Evolutionary conservation across 495 filamentous ascomycete genomes (phyloP), one percentile per base, ranked within the genome.

Genomic region (Xylaria scruposa): DNA sequence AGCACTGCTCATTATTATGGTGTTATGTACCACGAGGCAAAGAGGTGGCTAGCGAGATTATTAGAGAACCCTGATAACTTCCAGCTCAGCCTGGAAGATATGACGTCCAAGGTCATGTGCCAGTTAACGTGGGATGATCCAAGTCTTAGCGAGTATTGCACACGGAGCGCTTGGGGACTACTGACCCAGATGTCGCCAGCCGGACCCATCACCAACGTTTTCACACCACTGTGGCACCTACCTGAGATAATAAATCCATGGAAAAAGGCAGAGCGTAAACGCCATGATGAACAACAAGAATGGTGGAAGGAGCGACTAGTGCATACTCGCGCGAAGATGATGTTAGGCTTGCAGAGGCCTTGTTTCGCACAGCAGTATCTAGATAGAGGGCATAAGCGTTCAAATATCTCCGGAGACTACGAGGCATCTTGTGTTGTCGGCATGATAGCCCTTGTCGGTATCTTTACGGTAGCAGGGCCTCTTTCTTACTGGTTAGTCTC

Each of bases 151-250:
- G 76, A 78, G 67, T 77, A 79, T 62, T 79, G 76, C 67, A 79
- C 76, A n/a, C 77, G 75, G 47, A 77, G 76, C 47, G 82, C 82
- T 3, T 82, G 77, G 79, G 81, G 80, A 3, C 77, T 83, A 4
- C 70, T 84, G 17, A 79, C 68, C 7, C 82, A 84, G 61, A 84
- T 84, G 82, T 84, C 82, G 7, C 81, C 81, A 1, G 81, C 81
- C 15, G 82, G 82, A 0, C 82, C 82, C n/a, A 81, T 84, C 54
- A 83, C 81, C 61, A 84, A 84, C 49, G 78, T 83, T 10, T 19
- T 84, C 40, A 82, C 82, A 3, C 81, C 80, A 3, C 72, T 84
- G 0, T 84, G 82, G 82, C 77, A 84, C 62, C 62, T 84, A 9
- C 82, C 82, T 9, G 51, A 47, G 67, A 44, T 73, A 21, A 67